These are phyloP conservation scores for Cicer judaicum DNA, from an alignment of 306 rosid species.

Conservation along the genomic window DNA sequence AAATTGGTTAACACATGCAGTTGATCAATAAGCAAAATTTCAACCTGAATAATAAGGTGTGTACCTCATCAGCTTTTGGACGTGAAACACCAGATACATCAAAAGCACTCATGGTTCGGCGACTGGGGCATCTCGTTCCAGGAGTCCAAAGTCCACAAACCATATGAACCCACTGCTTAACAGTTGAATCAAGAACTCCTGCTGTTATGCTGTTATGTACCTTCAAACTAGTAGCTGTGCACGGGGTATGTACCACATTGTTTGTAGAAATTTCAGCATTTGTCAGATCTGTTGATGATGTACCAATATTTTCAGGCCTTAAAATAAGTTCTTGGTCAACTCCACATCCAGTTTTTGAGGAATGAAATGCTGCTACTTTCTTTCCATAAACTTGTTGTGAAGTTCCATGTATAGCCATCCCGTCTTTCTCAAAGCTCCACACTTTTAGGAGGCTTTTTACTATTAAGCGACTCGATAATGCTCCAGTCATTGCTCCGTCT, in stretches of 20 bases:
- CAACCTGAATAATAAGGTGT: slow-evolving; percentile 31
- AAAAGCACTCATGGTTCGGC: slow-evolving; percentile 77
- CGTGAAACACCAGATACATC: slow-evolving; percentile 66
- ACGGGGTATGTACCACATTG: neutral
- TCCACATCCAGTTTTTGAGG: slow-evolving; percentile 36
- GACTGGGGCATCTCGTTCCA: slow-evolving; percentile 73
- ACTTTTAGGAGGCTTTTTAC: slow-evolving; percentile 61
- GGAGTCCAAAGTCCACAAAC: slow-evolving; percentile 91
- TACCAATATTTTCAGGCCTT: slow-evolving; percentile 30
- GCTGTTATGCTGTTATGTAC: slow-evolving; percentile 60
- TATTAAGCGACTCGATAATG: slow-evolving; percentile 51
- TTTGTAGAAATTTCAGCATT: slow-evolving; percentile 44
- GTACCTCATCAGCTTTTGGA: slow-evolving; percentile 58
- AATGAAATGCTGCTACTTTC: slow-evolving; percentile 38
- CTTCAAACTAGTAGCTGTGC: slow-evolving; percentile 38
- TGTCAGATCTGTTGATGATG: slow-evolving; percentile 25
- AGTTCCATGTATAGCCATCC: slow-evolving; percentile 42
- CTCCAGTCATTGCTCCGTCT: slow-evolving; percentile 79
- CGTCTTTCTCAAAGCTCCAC: slow-evolving; percentile 53
- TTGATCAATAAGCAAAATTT: slow-evolving; percentile 4
- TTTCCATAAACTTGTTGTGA: slow-evolving; percentile 42
- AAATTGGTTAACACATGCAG: slow-evolving; percentile 22
- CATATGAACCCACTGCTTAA: slow-evolving; percentile 81
- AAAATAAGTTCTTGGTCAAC: slow-evolving; percentile 34
- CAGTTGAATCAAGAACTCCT: slow-evolving; percentile 58